phyloP scores from a whole-genome alignment of 2,329 filamentous ascomycete genomes.

The Juglanconis oblonga region DNA sequence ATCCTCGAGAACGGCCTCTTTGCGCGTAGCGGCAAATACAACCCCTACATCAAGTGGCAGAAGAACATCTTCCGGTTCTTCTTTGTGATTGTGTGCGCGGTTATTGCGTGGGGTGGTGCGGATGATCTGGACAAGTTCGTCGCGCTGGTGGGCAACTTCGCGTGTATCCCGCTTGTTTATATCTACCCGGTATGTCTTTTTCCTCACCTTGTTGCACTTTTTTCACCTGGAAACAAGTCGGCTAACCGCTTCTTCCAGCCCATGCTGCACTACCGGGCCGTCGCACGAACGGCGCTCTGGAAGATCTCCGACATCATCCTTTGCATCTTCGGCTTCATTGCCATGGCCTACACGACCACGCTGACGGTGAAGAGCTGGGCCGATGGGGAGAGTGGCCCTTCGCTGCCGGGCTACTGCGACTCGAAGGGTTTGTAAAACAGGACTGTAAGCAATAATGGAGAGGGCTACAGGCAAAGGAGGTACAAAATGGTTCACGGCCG shows the following conservation, averaged over 20 bases:
- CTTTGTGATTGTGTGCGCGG: slow-evolving; percentile 80
- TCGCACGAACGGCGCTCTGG: slow-evolving; percentile 67
- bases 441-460: neutral
- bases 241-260: slow-evolving; percentile 57
- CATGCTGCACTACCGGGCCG: slow-evolving; percentile 80
- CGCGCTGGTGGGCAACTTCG: slow-evolving; percentile 92
- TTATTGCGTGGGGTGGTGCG: slow-evolving; percentile 88
- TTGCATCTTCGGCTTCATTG: slow-evolving; percentile 76
- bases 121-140: slow-evolving; percentile 97
- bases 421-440: slow-evolving; percentile 27
- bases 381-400: slow-evolving; percentile 44
- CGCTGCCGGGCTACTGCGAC: slow-evolving; percentile 54
- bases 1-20: slow-evolving; percentile 95
- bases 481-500: neutral
- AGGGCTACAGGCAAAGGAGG: neutral
- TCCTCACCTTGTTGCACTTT: neutral
- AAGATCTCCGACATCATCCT: slow-evolving; percentile 71
- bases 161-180: slow-evolving; percentile 93
- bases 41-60: slow-evolving; percentile 98
- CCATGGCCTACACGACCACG: slow-evolving; percentile 88
- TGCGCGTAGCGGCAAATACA: slow-evolving; percentile 92
- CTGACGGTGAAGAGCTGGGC: slow-evolving; percentile 89
- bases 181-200: slow-evolving; percentile 82
- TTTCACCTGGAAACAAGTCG: neutral
- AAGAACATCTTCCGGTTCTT: slow-evolving; percentile 97